Conservation (phyloP, 345 rosid species). For the Anastatica hierochuntica region DNA sequence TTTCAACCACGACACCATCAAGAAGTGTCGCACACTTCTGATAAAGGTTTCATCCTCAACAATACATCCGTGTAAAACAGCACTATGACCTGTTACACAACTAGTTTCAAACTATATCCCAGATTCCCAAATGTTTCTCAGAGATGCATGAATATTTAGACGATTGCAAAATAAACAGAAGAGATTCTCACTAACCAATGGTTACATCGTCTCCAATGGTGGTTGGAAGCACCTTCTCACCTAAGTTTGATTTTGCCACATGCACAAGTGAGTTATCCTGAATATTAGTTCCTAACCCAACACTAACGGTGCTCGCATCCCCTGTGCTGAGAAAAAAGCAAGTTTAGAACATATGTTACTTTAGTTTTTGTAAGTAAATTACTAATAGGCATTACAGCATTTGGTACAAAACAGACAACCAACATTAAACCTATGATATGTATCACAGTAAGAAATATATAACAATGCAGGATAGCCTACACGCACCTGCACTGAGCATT, state of each 20-base stretch:
- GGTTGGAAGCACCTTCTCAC: constrained; percentile 83
- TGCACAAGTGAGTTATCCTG: constrained; percentile 97
- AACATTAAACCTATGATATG: no score
- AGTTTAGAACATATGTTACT: no score
- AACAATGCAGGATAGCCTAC: neutral
- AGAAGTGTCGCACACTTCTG: constrained; percentile 93
- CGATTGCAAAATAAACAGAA: neutral
- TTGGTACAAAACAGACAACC: no score
- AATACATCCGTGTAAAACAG: constrained; percentile 91
- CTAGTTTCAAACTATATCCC: no score
- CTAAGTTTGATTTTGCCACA: constrained; percentile 85
- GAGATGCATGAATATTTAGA: constrained; percentile 1
- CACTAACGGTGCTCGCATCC: constrained; percentile 68
- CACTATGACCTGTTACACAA: constrained; percentile 86
- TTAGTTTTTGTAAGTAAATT: no score
- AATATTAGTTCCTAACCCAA: constrained; percentile 91
- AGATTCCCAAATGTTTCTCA: constrained; percentile 1
- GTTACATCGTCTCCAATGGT: constrained; percentile 90
- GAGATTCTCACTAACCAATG: constrained; percentile 51
- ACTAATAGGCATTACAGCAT: no score
- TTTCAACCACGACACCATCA: constrained; percentile 84
- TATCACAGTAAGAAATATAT: neutral
- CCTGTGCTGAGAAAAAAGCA: constrained; percentile 30
- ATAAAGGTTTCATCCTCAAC: constrained; percentile 87
- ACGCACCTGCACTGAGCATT: neutral